These are phyloP conservation scores for Suillus placidus DNA, from an alignment of 768 basidiomycete species.

Conservation along the genomic window DNA sequence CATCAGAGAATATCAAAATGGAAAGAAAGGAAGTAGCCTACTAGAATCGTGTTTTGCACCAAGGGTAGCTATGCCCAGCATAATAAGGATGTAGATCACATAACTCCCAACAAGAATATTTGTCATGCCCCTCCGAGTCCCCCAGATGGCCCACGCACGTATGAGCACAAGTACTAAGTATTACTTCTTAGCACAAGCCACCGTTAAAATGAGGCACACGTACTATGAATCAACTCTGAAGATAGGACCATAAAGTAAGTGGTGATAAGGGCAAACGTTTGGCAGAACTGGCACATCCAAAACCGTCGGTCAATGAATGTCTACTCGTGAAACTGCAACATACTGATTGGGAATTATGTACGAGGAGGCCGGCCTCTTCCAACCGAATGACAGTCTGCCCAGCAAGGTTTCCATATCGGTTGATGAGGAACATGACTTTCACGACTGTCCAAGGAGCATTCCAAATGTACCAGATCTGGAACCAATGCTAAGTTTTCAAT, in stretches of 20 bases:
- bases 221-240: constrained; percentile 27
- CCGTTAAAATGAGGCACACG: background rate
- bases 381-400: constrained; percentile 25
- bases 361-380: constrained; percentile 26
- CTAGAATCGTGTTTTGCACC: background rate
- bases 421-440: constrained; percentile 24
- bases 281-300: constrained; percentile 21
- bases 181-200: background rate
- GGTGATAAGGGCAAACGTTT: background rate
- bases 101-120: constrained; percentile 11
- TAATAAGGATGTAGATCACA: constrained; percentile 7
- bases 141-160: constrained; percentile 28
- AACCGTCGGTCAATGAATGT: background rate
- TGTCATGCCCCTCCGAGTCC: constrained; percentile 13
- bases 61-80: constrained; percentile 3
- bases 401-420: constrained; percentile 20
- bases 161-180: constrained; percentile 26
- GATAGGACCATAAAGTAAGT: constrained; percentile 14
- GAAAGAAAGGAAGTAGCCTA: background rate
- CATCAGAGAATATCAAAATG: background rate
- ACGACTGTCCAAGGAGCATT: constrained; percentile 15
- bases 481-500: constrained; percentile 15
- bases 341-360: constrained; percentile 19
- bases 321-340: background rate
- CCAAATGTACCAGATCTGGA: constrained; percentile 16